Evolutionary conservation across 495 filamentous ascomycete genomes (phyloP).

Genomic region (Tirmania nivea): DNA sequence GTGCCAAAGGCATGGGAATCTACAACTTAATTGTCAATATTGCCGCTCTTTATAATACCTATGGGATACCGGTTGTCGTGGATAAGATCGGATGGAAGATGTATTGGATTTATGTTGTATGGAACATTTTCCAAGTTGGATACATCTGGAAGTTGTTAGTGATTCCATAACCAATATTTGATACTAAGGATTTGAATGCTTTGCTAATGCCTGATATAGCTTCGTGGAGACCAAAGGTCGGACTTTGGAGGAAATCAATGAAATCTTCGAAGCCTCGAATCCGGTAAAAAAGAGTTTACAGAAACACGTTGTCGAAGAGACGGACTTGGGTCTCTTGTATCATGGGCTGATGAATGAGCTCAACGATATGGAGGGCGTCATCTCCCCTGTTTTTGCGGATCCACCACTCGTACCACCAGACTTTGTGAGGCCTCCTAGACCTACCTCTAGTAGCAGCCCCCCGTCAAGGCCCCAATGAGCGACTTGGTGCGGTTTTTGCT

Average conservation of each 20-base stretch:
- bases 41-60: slow-evolving; percentile 28
- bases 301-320: slow-evolving; percentile 9
- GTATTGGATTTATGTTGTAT: slow-evolving; percentile 37
- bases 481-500: too few relatives aligned
- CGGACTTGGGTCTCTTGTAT: background rate
- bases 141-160: slow-evolving; percentile 23
- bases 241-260: slow-evolving; percentile 17
- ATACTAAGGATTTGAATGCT: too few relatives aligned
- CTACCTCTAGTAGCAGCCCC: too few relatives aligned
- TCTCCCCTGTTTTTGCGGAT: background rate
- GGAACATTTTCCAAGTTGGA: slow-evolving; percentile 19
- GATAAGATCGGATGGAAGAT: slow-evolving; percentile 30
- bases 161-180: slow-evolving; percentile 18
- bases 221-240: slow-evolving; percentile 31
- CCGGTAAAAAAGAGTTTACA: slow-evolving; percentile 10
- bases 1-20: slow-evolving; percentile 39
- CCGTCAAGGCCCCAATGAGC: too few relatives aligned
- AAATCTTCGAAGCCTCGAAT: slow-evolving; percentile 15
- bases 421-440: too few relatives aligned
- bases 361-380: background rate
- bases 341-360: background rate
- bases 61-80: slow-evolving; percentile 16
- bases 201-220: slow-evolving; percentile 5
- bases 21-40: slow-evolving; percentile 25
- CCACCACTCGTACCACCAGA: too few relatives aligned